Percentiles rank a stretch among this genome's conserved stretches.
These are phyloP conservation scores for Xanthoconium stramineum DNA, from an alignment of 768 basidiomycete genomes.

Conservation along the genomic window DNA sequence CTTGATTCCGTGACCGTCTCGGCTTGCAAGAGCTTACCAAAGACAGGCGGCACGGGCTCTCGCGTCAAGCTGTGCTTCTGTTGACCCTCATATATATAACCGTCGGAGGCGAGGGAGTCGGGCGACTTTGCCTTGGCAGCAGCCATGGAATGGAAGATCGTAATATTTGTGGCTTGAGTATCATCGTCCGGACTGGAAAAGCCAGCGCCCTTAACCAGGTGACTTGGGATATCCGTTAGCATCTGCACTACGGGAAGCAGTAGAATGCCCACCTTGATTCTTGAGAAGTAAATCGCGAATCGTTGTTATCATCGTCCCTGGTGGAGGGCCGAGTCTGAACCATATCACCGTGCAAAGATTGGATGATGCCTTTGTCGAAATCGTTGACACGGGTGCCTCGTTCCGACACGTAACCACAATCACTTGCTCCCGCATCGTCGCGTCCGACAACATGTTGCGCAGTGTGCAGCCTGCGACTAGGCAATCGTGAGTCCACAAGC, in stretches of 20 bases:
- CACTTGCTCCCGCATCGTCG: not conserved
- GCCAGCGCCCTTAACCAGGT: not conserved
- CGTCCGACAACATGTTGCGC: not conserved
- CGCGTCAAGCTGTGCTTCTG: not conserved
- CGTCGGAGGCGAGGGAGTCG: not conserved
- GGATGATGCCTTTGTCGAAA: not conserved
- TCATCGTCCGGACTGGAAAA: not conserved
- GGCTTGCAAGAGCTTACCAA: not conserved
- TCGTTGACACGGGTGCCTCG: not conserved
- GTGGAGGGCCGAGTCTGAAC: not conserved
- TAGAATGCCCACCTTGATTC: not conserved
- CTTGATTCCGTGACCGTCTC: not conserved
- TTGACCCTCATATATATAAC: not conserved
- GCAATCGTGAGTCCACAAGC: not conserved
- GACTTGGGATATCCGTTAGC: conserved; percentile 3
- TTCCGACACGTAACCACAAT: not conserved
- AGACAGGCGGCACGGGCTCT: not conserved
- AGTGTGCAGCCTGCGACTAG: not conserved
- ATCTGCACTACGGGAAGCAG: not conserved
- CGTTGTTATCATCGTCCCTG: not conserved
- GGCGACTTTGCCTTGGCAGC: not conserved
- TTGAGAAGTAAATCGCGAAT: not conserved
- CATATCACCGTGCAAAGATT: not conserved
- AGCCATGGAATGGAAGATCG: not conserved
- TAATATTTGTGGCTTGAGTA: not conserved